Conservation (phyloP, 2,329 filamentous ascomycete genomes). For the Xylaria sp. region DNA sequence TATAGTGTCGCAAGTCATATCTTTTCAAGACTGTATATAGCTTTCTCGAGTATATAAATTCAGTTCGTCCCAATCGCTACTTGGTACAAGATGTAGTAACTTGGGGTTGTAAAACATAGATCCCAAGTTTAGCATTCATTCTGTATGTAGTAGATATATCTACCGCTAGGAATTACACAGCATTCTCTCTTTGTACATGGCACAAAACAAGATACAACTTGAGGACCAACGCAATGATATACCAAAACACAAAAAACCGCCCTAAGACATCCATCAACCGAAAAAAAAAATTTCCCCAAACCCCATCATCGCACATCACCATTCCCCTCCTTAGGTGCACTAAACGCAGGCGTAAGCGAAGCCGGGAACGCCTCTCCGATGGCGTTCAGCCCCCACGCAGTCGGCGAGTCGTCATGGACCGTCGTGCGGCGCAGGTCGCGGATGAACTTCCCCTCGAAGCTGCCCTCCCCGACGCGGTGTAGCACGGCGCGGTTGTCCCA, state of each 20-base stretch:
- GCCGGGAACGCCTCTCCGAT: constrained; percentile 34
- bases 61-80: background rate
- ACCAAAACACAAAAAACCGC: background rate
- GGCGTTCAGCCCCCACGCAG: constrained; percentile 54
- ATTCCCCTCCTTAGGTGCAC: background rate
- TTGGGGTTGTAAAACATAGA: background rate
- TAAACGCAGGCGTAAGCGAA: constrained; percentile 4
- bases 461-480: constrained; percentile 62
- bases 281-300: background rate
- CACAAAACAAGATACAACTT: background rate
- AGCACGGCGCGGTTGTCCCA: constrained; percentile 70
- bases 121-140: background rate
- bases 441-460: constrained; percentile 59
- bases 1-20: too few species aligned
- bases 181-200: background rate
- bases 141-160: background rate
- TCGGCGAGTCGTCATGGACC: constrained; percentile 59
- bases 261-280: background rate
- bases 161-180: background rate
- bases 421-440: constrained; percentile 68
- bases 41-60: constrained; percentile 8
- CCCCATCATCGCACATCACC: constrained; percentile 12
- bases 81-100: background rate
- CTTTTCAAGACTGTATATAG: constrained; percentile 19
- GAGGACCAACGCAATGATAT: background rate